Evolutionary conservation across 345 rosid species (phyloP).

Genomic region (Euclidium syriacum): DNA sequence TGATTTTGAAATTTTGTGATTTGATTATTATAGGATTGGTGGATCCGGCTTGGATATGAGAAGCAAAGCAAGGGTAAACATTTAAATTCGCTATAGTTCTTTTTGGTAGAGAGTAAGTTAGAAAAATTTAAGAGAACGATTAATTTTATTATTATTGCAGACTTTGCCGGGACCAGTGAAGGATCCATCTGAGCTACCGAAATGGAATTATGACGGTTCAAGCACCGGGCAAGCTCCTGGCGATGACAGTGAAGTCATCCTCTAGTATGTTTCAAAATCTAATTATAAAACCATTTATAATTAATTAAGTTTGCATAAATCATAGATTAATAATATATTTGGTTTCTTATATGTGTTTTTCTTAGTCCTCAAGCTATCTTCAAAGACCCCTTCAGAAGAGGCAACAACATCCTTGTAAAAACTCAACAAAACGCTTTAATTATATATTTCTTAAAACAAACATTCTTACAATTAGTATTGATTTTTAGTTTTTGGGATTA

Average conservation of each 20-base stretch:
- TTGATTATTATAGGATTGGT: constrained; percentile 50
- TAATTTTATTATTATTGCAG: constrained; percentile 25
- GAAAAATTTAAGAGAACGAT: neutral
- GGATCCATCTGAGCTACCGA: constrained; percentile 61
- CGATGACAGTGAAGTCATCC: constrained; percentile 72
- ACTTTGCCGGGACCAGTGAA: constrained; percentile 50
- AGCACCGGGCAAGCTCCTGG: constrained; percentile 78
- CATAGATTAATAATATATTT: neutral
- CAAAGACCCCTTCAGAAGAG: constrained; percentile 69
- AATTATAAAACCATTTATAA: neutral
- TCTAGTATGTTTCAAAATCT: constrained; percentile 41
- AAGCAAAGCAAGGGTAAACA: constrained; percentile 64
- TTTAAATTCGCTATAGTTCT: neutral
- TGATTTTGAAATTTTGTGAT: neutral
- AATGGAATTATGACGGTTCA: constrained; percentile 85
- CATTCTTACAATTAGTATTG: neutral
- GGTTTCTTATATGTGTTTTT: neutral
- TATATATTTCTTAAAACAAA: neutral
- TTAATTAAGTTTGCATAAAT: neutral
- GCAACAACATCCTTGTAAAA: constrained; percentile 71
- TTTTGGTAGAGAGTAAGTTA: neutral
- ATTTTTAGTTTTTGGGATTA: neutral
- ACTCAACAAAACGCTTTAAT: neutral
- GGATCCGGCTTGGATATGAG: constrained; percentile 75
- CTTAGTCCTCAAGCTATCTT: constrained; percentile 71